These are phyloP conservation scores for Saccharomycopsis sp. DNA, from an alignment of 805 yeast genomes.

Conservation along the genomic window DNA sequence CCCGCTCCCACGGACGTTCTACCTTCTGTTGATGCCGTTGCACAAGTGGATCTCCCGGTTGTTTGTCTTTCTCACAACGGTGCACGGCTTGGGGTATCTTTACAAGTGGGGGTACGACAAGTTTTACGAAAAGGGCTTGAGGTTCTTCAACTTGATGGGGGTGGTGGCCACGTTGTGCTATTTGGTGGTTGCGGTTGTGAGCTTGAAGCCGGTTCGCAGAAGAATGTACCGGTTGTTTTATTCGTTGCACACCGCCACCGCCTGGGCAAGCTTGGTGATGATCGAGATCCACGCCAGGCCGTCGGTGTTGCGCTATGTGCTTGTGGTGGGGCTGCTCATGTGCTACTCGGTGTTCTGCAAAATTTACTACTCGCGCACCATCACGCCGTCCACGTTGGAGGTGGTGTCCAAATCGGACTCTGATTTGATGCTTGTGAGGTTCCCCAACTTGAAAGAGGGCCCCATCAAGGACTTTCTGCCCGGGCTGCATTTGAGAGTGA, in stretches of 20 bases:
- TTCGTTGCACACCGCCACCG: slow-evolving; percentile 43
- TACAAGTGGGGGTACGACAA: slow-evolving; percentile 39
- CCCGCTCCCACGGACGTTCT: slow-evolving; percentile 38
- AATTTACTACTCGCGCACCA: not conserved
- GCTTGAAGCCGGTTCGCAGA: slow-evolving; percentile 42
- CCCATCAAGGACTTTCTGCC: slow-evolving; percentile 31
- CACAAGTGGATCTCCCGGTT: slow-evolving; percentile 70
- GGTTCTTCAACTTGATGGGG: slow-evolving; percentile 43
- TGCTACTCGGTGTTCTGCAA: slow-evolving; percentile 31
- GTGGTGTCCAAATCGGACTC: slow-evolving; percentile 1
- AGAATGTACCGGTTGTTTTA: slow-evolving; percentile 46
- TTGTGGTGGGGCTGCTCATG: slow-evolving; percentile 27
- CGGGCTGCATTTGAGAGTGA: slow-evolving; percentile 51
- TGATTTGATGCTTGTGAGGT: slow-evolving; percentile 4
- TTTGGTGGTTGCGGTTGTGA: slow-evolving; percentile 33
- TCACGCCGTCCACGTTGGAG: not conserved
- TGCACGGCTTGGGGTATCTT: slow-evolving; percentile 48
- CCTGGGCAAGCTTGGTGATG: slow-evolving; percentile 36
- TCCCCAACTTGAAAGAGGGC: slow-evolving; percentile 17
- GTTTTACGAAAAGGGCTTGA: slow-evolving; percentile 27
- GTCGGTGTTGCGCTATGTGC: slow-evolving; percentile 37
- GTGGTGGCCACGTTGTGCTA: slow-evolving; percentile 33
- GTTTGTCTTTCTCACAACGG: slow-evolving; percentile 34
- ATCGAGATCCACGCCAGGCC: slow-evolving; percentile 64
- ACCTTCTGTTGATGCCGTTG: slow-evolving; percentile 44